Conservation (phyloP, 208 protist species). For the Wallacemonas collosoma region DNA sequence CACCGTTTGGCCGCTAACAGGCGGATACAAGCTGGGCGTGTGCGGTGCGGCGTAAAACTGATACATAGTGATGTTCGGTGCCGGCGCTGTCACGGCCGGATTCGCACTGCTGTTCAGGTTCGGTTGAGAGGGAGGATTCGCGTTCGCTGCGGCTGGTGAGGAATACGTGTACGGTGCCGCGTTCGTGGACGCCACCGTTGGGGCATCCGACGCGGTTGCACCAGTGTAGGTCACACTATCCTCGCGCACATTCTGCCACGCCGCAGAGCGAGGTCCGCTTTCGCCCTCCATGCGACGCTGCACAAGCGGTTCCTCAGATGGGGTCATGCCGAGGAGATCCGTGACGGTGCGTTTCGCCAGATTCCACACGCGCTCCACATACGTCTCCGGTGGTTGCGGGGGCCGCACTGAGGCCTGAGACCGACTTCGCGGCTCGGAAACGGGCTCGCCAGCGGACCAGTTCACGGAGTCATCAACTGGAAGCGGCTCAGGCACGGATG, state of each 20-base stretch:
- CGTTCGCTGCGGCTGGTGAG: neutral
- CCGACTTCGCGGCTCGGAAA: neutral
- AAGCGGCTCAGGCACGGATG: conserved; percentile 5
- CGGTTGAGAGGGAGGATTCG: neutral
- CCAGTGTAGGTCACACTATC: neutral
- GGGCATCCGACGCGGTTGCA: neutral
- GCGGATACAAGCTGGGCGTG: neutral
- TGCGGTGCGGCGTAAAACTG: conserved; percentile 18
- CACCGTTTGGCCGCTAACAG: neutral
- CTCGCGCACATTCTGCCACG: neutral
- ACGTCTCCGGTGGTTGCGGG: conserved; percentile 4
- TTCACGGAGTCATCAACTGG: neutral
- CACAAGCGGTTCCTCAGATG: neutral
- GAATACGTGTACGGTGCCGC: neutral
- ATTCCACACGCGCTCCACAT: conserved; percentile 13
- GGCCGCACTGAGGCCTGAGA: neutral
- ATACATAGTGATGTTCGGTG: conserved; percentile 22
- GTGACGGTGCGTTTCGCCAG: conserved; percentile 14
- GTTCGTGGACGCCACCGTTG: neutral
- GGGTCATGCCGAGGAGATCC: conserved; percentile 2
- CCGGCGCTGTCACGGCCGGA: neutral
- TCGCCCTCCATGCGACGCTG: conserved; percentile 7
- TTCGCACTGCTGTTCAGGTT: neutral
- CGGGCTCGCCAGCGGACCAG: conserved; percentile 5
- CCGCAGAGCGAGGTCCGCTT: neutral